Evolutionary conservation across 169 alveolate species (phyloP).

Genomic region (Fabrea salina): DNA sequence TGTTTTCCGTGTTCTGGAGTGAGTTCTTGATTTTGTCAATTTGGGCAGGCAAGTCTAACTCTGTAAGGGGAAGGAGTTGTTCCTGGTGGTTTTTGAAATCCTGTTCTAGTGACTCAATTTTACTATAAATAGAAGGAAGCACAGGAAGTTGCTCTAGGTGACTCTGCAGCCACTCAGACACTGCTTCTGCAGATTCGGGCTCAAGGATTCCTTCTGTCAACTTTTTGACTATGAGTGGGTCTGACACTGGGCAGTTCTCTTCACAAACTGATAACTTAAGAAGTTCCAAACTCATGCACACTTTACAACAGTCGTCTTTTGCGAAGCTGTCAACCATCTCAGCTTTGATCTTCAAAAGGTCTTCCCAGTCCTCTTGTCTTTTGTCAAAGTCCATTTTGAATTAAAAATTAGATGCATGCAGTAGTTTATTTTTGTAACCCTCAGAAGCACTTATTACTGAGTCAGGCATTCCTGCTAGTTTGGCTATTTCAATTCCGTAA

Average conservation of each 20-base stretch:
- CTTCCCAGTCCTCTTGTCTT: neutral
- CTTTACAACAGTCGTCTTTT: constrained; percentile 5
- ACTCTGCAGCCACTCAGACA: neutral
- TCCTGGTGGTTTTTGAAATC: neutral
- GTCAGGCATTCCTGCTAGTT: constrained; percentile 88
- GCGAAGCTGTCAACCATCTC: neutral
- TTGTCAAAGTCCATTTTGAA: constrained; percentile 20
- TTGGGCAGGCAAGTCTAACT: neutral
- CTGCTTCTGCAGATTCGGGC: neutral
- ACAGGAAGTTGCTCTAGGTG: neutral
- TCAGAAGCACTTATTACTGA: constrained; percentile 68
- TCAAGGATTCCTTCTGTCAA: neutral
- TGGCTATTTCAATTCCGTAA: constrained; percentile 94
- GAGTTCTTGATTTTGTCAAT: neutral
- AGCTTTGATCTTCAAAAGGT: neutral
- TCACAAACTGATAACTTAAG: constrained; percentile 7
- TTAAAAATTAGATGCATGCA: neutral
- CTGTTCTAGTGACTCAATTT: neutral
- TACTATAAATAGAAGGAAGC: neutral
- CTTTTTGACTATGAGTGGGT: neutral
- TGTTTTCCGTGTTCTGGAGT: neutral
- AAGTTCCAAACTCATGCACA: neutral
- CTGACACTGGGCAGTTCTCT: constrained; percentile 12
- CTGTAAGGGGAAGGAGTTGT: neutral
- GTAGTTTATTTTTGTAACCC: constrained; percentile 44